Evolutionary conservation across 306 rosid species (phyloP).

Genomic region (Quillaja saponaria): DNA sequence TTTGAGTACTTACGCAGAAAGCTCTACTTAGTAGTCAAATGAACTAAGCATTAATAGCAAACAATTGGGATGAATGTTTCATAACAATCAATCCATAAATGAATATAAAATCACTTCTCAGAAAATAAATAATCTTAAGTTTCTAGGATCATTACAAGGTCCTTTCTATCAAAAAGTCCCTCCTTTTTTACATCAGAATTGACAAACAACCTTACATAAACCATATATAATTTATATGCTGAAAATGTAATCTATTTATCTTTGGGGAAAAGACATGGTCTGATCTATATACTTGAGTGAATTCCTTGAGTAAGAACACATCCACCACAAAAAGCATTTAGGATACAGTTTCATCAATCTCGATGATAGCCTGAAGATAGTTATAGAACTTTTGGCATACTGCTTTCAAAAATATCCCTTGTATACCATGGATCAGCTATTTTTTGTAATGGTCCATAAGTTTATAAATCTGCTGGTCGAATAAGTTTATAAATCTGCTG

Average conservation of each 20-base stretch:
- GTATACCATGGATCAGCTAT: neutral
- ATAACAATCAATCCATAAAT: too few relatives aligned
- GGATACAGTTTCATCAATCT: neutral
- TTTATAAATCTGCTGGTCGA: constrained; percentile 13
- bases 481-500: too few relatives aligned
- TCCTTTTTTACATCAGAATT: too few relatives aligned
- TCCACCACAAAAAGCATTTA: constrained; percentile 17
- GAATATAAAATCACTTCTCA: too few relatives aligned
- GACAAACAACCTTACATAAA: too few relatives aligned
- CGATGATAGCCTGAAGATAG: constrained; percentile 22
- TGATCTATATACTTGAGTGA: neutral
- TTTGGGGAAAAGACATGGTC: constrained; percentile 8
- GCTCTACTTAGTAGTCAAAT: too few relatives aligned
- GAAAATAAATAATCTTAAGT: too few relatives aligned
- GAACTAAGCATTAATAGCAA: too few relatives aligned
- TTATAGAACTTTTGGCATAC: constrained; percentile 5
- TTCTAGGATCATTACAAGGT: too few relatives aligned
- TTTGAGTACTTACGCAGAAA: too few relatives aligned
- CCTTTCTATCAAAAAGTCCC: too few relatives aligned
- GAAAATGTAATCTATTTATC: constrained; percentile 7
- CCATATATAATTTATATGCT: neutral
- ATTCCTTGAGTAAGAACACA: constrained; percentile 13
- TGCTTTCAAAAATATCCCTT: neutral
- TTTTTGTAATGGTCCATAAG: neutral
- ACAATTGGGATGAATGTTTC: too few relatives aligned